Conservation (phyloP, 2,329 filamentous ascomycete species). For the Cordyceps pruinosa region DNA sequence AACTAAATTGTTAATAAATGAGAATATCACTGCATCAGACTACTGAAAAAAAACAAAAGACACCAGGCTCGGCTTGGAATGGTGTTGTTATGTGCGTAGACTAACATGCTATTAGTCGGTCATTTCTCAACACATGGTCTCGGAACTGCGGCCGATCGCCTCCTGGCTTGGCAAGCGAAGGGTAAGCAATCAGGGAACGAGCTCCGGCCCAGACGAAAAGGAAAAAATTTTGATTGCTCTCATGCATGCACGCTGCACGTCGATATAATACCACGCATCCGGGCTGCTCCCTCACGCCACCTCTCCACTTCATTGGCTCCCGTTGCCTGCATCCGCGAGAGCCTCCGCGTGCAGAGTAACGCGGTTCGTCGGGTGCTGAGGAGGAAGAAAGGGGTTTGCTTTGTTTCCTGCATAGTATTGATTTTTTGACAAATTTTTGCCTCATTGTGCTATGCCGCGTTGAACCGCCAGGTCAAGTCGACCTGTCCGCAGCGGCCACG, state of each 20-base stretch:
- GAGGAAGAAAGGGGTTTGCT: not conserved
- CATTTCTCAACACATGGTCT: not conserved
- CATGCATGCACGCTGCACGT: not conserved
- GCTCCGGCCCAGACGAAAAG: not conserved
- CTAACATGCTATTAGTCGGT: no score
- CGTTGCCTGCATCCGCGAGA: not conserved
- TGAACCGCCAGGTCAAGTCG: not conserved
- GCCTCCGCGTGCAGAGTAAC: not conserved
- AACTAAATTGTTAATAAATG: not conserved
- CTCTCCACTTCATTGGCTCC: not conserved
- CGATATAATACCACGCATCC: not conserved
- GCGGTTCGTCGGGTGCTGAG: not conserved
- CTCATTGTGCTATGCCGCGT: not conserved
- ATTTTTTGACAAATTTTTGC: not conserved
- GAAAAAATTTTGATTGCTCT: not conserved
- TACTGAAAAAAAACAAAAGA: no score
- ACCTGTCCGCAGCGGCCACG: no score
- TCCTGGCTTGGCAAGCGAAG: not conserved
- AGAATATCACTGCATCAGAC: not conserved
- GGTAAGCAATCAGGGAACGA: not conserved
- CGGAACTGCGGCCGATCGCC: not conserved
- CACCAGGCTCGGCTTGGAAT: no score
- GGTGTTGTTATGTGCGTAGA: no score
- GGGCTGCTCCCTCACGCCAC: not conserved
- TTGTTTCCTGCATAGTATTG: not conserved